Evolutionary conservation across 139 green algal genomes (phyloP).

Genomic region (Edaphochlamys debaryana): DNA sequence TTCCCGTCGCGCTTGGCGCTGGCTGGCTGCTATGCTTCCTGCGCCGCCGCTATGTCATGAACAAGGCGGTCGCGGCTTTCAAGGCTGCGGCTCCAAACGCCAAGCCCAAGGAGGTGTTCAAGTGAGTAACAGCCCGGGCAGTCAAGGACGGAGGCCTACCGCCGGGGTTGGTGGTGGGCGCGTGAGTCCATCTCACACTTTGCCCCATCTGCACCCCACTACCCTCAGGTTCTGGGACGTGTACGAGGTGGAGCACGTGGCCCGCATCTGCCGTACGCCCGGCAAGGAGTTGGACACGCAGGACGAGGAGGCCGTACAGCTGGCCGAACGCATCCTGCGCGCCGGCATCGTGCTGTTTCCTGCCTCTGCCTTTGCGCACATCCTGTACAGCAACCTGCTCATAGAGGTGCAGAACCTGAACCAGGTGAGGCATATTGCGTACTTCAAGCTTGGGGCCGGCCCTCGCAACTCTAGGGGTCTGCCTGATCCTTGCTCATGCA

Average conservation of each 20-base stretch:
- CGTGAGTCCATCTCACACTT: too few species aligned
- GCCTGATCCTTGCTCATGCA: too few species aligned
- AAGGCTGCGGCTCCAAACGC: not conserved
- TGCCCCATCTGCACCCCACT: too few species aligned
- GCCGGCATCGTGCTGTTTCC: constrained; percentile 28
- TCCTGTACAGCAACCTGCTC: constrained; percentile 35
- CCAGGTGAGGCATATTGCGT: too few species aligned
- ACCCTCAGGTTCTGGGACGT: not conserved
- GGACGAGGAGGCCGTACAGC: not conserved
- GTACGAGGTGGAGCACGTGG: not conserved
- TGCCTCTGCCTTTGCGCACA: constrained; percentile 10
- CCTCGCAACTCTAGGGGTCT: too few species aligned
- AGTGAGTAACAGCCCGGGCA: too few species aligned
- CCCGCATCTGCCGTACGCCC: not conserved
- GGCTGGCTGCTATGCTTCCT: not conserved
- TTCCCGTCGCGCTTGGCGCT: too few species aligned
- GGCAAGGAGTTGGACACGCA: not conserved
- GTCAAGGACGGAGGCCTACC: too few species aligned
- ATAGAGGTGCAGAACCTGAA: constrained; percentile 2
- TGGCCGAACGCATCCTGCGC: not conserved
- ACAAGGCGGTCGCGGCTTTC: not conserved
- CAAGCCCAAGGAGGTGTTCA: not conserved
- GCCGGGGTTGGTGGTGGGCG: too few species aligned
- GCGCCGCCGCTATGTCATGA: not conserved
- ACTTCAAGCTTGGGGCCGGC: too few species aligned